Evolutionary conservation across 2,329 filamentous ascomycete species (phyloP), one percentile per base, ranked within the genome.

Genomic region (Calonectria crousiana): DNA sequence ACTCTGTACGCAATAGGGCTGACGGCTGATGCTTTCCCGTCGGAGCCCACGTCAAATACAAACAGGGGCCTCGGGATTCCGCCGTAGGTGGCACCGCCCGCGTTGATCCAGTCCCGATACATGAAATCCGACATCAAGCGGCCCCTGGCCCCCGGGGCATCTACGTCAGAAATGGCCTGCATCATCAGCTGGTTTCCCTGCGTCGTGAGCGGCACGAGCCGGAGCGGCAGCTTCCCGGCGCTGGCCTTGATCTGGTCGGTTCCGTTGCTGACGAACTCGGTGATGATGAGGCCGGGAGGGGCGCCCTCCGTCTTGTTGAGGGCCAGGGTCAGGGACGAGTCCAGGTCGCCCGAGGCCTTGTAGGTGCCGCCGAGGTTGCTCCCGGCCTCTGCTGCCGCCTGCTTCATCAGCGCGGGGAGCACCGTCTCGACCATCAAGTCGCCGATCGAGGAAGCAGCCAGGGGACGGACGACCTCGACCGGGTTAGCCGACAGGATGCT

Each of bases 291-390:
- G 16, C 74, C 74, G 13, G 67, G 67, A 30, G 72, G 38, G 2
- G 67, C 75, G 3, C 72, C 67, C 56, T 71, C 49, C 10, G 66
- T 72, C 51, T 49, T 72, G 49, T 77, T 78, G 38, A 69, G 30
- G 16, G 62, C 60, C 18, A 79, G 47, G 3, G 67, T 73, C 20
- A 79, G 20, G 11, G 72, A 69, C 3, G 75, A 73, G 38, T 75
- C 67, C 11, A 78, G 44, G 1, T 41, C 16, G 4, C 47, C 47
- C 1, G 65, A 26, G 23, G 60, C 60, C 28, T 65, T 53, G 47
- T 67, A 67, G n/a, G 65, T 67, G 13, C 65, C 65, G 8, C 65
- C 65, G 4, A 67, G 36, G n/a, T 53, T 67, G 23, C 3, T 52
- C 65, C 41, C 65, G 18, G 65, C 51, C 32, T 67, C 65, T 8